These are phyloP conservation scores for Stereocaulon alpinum DNA, from an alignment of 495 filamentous ascomycete genomes.

Conservation along the genomic window DNA sequence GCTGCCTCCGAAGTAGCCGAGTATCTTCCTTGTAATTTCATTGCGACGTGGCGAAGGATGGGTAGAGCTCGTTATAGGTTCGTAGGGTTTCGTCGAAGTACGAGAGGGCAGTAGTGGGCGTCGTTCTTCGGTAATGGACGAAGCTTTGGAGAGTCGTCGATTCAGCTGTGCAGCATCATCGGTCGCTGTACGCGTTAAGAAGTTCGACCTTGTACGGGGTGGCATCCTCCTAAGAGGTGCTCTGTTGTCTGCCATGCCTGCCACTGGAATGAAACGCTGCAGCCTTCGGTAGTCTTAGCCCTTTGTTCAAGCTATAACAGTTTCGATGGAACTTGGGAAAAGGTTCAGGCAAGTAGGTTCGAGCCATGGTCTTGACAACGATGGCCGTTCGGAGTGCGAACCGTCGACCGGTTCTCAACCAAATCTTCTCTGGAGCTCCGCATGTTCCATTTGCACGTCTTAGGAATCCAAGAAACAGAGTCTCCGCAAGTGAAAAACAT, in stretches of 20 bases:
- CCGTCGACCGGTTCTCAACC: background rate
- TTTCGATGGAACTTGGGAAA: background rate
- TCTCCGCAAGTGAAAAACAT: background rate
- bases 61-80: constrained; percentile 22
- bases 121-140: constrained; percentile 4
- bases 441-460: background rate
- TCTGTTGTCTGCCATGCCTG: background rate
- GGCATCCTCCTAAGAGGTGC: background rate
- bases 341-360: background rate
- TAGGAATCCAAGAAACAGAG: background rate
- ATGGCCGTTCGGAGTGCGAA: background rate
- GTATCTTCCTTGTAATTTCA: constrained; percentile 13
- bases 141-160: constrained; percentile 23
- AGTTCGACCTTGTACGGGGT: constrained; percentile 38
- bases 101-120: background rate
- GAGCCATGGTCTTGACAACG: background rate
- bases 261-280: background rate
- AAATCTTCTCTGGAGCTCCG: background rate
- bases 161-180: constrained; percentile 45
- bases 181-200: constrained; percentile 43
- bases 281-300: background rate
- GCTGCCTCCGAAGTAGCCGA: constrained; percentile 13
- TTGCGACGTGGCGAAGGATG: constrained; percentile 19
- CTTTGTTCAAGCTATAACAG: background rate
- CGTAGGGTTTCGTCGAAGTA: constrained; percentile 20